phyloP scores from a whole-genome alignment of 1,284 basidiomycete species.

The Hemileia vastatrix region DNA sequence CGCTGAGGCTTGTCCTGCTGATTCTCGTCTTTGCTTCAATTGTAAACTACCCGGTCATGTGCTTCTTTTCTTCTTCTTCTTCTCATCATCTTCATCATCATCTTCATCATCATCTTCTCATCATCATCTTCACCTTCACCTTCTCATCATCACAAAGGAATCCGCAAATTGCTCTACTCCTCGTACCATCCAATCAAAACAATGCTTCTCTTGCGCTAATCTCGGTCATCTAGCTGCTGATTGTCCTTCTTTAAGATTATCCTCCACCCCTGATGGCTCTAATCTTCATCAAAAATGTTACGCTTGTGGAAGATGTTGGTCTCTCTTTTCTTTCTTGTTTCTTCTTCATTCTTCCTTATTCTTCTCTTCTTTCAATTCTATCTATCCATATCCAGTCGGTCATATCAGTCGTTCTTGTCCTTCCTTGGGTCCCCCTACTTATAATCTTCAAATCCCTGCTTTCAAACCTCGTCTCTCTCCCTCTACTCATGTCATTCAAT shows the following conservation, averaged over 20 bases:
- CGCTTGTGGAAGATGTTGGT: conserved; percentile 10
- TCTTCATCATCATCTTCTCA: neutral
- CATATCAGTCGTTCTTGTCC: conserved; percentile 6
- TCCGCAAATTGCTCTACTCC: conserved; percentile 9
- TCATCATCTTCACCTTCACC: neutral
- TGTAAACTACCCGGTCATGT: conserved; percentile 15
- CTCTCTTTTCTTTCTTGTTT: neutral
- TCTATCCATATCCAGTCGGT: neutral
- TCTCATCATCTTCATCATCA: neutral
- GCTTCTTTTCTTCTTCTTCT: neutral
- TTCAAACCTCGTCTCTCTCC: conserved; percentile 4
- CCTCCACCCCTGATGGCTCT: neutral
- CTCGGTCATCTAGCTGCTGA: conserved; percentile 7
- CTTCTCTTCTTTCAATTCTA: neutral
- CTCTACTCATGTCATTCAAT: conserved; percentile 5
- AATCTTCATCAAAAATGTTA: conserved; percentile 13
- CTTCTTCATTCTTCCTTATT: neutral
- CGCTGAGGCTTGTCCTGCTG: conserved; percentile 6
- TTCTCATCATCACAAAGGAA: neutral
- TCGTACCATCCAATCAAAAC: neutral
- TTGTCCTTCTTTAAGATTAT: neutral
- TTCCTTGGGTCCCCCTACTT: neutral
- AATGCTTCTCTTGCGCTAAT: conserved; percentile 1
- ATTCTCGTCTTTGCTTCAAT: conserved; percentile 8
- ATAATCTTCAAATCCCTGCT: neutral